These are phyloP conservation scores for Udeniomyces megalosporus DNA, from an alignment of 768 basidiomycete genomes.

Conservation along the genomic window DNA sequence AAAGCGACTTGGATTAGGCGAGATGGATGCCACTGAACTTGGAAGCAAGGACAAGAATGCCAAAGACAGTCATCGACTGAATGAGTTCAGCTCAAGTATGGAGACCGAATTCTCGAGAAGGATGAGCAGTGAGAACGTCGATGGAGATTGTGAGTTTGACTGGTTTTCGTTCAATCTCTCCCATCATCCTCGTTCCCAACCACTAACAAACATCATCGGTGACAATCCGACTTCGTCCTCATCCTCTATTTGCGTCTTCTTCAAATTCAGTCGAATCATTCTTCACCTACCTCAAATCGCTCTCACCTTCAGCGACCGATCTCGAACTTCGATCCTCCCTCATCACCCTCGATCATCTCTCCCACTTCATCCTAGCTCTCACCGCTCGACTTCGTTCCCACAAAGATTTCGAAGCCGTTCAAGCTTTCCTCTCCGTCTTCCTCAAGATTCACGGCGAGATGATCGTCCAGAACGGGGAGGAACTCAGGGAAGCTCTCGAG, in stretches of 20 bases:
- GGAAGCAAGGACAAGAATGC: slow-evolving; percentile 34
- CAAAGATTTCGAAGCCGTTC: slow-evolving; percentile 88
- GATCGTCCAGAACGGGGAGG: slow-evolving; percentile 45
- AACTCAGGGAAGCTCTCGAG: slow-evolving; percentile 45
- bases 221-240: neutral
- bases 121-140: slow-evolving; percentile 40
- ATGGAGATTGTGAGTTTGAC: slow-evolving; percentile 59
- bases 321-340: slow-evolving; percentile 58
- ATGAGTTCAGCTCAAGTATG: slow-evolving; percentile 17
- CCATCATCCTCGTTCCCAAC: neutral
- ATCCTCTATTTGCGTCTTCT: neutral
- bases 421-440: slow-evolving; percentile 71
- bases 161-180: too few relatives aligned
- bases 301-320: slow-evolving; percentile 82
- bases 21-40: slow-evolving; percentile 35
- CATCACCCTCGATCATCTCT: slow-evolving; percentile 47
- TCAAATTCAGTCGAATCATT: slow-evolving; percentile 49
- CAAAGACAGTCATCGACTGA: slow-evolving; percentile 8
- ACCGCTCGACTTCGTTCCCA: slow-evolving; percentile 55
- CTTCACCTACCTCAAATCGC: slow-evolving; percentile 65
- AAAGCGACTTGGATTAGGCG: slow-evolving; percentile 54
- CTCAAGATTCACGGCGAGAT: slow-evolving; percentile 69
- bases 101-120: slow-evolving; percentile 51
- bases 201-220: too few relatives aligned
- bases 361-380: slow-evolving; percentile 56